Evolutionary conservation across 1,284 basidiomycete species (phyloP).

Genomic region (Tilletia setariae): DNA sequence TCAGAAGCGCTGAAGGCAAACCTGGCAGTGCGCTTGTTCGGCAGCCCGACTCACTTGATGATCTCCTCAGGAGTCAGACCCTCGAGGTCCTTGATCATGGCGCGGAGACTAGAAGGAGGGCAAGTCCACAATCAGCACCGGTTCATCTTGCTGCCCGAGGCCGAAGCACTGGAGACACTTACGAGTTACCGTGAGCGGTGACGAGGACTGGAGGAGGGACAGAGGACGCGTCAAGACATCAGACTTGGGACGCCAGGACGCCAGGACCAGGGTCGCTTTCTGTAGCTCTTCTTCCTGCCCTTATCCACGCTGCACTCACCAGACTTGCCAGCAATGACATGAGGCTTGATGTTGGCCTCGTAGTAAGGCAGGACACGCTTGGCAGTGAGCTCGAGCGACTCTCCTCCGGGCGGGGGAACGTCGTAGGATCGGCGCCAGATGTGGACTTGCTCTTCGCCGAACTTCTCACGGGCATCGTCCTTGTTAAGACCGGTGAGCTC

Average conservation of each 20-base stretch:
- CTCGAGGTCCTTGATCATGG: constrained; percentile 57
- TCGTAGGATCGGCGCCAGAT: constrained; percentile 56
- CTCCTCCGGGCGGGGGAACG: constrained; percentile 56
- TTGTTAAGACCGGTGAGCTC: constrained; percentile 57
- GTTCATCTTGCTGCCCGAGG: background rate
- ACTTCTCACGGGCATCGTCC: constrained; percentile 57
- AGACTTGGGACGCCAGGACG: no score
- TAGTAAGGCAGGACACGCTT: constrained; percentile 57
- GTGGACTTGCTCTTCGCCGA: constrained; percentile 58
- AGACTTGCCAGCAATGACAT: constrained; percentile 53
- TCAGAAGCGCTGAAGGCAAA: background rate
- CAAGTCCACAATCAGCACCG: background rate
- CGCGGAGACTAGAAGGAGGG: constrained; percentile 31
- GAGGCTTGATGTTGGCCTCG: constrained; percentile 55
- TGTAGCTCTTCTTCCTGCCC: background rate
- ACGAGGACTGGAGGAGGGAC: background rate
- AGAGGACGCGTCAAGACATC: background rate
- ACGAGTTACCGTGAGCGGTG: constrained; percentile 56
- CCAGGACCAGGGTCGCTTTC: no score
- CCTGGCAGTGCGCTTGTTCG: background rate
- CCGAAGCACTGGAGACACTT: constrained; percentile 16
- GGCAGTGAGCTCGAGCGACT: constrained; percentile 56
- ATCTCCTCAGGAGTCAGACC: constrained; percentile 22
- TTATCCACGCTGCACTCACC: background rate
- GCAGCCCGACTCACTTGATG: background rate